These are phyloP conservation scores for Alternaria triticimaculans DNA, from an alignment of 2,329 filamentous ascomycete genomes.

Conservation along the genomic window DNA sequence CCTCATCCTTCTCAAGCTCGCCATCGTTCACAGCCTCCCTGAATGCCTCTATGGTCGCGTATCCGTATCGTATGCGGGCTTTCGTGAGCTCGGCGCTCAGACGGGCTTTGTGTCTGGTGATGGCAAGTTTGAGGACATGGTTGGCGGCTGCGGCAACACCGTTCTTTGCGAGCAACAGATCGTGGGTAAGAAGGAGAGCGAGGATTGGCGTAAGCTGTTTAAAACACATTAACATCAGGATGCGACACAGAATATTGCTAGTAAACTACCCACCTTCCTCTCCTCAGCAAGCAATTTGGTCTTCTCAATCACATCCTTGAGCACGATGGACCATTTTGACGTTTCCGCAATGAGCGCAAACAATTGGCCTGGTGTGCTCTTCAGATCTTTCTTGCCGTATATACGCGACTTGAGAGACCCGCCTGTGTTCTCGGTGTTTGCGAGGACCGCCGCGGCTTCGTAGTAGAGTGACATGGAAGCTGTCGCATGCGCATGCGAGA, in stretches of 20 bases:
- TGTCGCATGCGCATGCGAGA: constrained; percentile 2
- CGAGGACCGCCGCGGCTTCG: constrained; percentile 80
- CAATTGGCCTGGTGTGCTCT: constrained; percentile 79
- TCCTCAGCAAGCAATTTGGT: constrained; percentile 79
- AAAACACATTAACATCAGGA: constrained; percentile 9
- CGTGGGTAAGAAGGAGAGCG: constrained; percentile 82
- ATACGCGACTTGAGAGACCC: constrained; percentile 88
- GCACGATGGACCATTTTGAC: constrained; percentile 85
- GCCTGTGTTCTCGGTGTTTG: constrained; percentile 67
- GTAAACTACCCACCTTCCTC: constrained; percentile 69
- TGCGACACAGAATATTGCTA: background rate
- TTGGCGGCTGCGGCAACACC: constrained; percentile 81
- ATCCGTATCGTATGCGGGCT: constrained; percentile 74
- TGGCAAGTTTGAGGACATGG: constrained; percentile 76
- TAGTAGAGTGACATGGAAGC: constrained; percentile 88
- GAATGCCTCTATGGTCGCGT: constrained; percentile 71
- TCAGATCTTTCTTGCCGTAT: constrained; percentile 75
- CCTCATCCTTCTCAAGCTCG: constrained; percentile 35
- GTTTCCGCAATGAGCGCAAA: constrained; percentile 88
- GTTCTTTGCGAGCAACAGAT: constrained; percentile 79
- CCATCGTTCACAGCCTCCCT: constrained; percentile 62
- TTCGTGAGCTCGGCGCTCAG: constrained; percentile 83
- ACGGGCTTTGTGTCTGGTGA: constrained; percentile 82
- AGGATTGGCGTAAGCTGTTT: constrained; percentile 78
- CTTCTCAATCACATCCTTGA: constrained; percentile 89